Evolutionary conservation across 495 filamentous ascomycete species (phyloP).

Genomic region (Tuber melanosporum): DNA sequence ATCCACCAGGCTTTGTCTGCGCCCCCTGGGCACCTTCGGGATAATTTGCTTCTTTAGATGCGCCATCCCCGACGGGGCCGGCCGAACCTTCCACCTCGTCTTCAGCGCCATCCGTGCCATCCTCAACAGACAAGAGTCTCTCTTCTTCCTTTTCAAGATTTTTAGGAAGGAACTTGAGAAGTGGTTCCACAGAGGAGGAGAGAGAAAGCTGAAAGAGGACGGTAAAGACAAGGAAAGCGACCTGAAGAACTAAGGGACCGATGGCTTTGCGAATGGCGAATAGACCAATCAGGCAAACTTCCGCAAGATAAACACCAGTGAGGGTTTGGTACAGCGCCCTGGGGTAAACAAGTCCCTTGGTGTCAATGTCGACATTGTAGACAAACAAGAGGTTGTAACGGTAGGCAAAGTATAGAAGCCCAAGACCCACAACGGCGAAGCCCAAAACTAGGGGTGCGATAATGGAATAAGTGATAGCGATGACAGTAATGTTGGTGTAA

Average conservation of each 20-base stretch:
- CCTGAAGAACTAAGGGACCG: constrained; percentile 77
- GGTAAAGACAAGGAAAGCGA: constrained; percentile 72
- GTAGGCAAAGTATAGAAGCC: constrained; percentile 86
- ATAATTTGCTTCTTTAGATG: constrained; percentile 15
- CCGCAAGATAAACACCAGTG: constrained; percentile 76
- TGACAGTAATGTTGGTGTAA: constrained; percentile 76
- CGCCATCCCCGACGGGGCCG: constrained; percentile 4
- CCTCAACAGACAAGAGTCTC: constrained; percentile 50
- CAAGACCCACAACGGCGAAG: constrained; percentile 77
- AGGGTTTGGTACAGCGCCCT: constrained; percentile 87
- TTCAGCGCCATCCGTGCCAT: constrained; percentile 26
- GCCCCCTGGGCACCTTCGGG: constrained; percentile 31
- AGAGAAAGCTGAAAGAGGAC: constrained; percentile 77
- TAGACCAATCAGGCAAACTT: constrained; percentile 83
- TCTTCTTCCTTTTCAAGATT: constrained; percentile 56
- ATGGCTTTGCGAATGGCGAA: constrained; percentile 65
- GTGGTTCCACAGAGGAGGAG: constrained; percentile 68
- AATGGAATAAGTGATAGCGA: constrained; percentile 81
- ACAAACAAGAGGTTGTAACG: constrained; percentile 94
- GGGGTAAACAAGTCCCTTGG: constrained; percentile 80
- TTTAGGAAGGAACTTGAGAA: constrained; percentile 71
- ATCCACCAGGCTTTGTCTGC: constrained; percentile 45
- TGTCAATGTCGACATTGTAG: constrained; percentile 76
- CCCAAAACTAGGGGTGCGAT: constrained; percentile 87
- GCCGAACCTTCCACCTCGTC: constrained; percentile 7